Conservation (phyloP, 129 eudicot species). For the Flaveria robusta region DNA sequence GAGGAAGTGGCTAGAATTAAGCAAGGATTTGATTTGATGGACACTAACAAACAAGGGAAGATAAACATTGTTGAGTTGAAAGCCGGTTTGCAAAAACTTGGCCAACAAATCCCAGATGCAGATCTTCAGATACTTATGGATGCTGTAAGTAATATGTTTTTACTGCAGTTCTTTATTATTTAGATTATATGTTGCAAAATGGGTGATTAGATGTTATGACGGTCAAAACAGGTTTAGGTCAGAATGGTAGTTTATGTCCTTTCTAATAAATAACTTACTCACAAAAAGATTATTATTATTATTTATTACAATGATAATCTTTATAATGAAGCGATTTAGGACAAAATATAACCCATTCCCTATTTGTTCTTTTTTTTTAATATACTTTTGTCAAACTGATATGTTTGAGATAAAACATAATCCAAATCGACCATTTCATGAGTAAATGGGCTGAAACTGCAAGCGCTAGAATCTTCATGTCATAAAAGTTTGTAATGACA, state of each 20-base stretch:
- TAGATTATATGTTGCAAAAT: constrained; percentile 5
- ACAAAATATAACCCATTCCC: too few species aligned
- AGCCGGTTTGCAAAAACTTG: constrained; percentile 14
- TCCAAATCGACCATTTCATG: not conserved
- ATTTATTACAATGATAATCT: not conserved
- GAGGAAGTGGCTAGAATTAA: constrained; percentile 15
- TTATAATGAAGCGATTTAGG: not conserved
- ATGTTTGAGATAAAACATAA: not conserved
- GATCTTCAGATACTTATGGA: constrained; percentile 26
- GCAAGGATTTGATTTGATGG: constrained; percentile 21
- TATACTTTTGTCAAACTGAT: too few species aligned
- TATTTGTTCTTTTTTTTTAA: too few species aligned
- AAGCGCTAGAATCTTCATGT: not conserved
- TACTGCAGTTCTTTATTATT: not conserved
- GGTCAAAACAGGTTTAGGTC: too few species aligned
- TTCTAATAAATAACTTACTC: not conserved
- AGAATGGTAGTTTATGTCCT: too few species aligned
- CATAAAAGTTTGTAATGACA: not conserved
- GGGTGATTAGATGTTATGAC: too few species aligned
- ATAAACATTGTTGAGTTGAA: constrained; percentile 19
- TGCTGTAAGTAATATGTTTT: constrained; percentile 16
- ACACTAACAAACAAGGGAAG: constrained; percentile 14
- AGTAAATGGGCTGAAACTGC: not conserved
- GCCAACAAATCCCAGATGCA: constrained; percentile 20
- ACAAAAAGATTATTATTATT: not conserved